Evolutionary conservation across 495 filamentous ascomycete genomes (phyloP).

Genomic region (Chaetomidium leptoderma): DNA sequence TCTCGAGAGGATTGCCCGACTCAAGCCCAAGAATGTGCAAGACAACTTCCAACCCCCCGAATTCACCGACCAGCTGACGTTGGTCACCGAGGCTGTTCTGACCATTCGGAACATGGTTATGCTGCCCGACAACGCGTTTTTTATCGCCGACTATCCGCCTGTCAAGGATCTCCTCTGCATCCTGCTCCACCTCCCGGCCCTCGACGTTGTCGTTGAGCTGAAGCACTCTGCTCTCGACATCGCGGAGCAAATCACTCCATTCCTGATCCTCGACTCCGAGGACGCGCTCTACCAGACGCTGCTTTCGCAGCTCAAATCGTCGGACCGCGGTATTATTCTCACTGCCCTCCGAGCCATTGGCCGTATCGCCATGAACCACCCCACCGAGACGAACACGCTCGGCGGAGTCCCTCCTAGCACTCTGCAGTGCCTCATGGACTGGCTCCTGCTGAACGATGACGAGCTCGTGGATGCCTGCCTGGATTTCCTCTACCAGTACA

Average conservation of each 20-base stretch:
- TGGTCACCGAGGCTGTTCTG: slow-evolving; percentile 80
- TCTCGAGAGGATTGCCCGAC: slow-evolving; percentile 58
- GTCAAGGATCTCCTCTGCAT: slow-evolving; percentile 78
- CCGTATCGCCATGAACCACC: slow-evolving; percentile 79
- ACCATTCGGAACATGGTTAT: slow-evolving; percentile 92
- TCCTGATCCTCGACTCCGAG: slow-evolving; percentile 61
- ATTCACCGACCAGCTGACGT: slow-evolving; percentile 63
- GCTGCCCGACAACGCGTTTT: slow-evolving; percentile 79
- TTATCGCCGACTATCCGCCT: slow-evolving; percentile 66
- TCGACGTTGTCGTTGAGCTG: slow-evolving; percentile 73
- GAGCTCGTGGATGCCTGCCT: slow-evolving; percentile 81
- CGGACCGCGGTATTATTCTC: slow-evolving; percentile 82
- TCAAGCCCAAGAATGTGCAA: slow-evolving; percentile 49
- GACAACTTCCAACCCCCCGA: slow-evolving; percentile 74
- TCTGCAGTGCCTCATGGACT: slow-evolving; percentile 68
- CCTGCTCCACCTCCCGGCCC: slow-evolving; percentile 69
- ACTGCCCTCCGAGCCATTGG: slow-evolving; percentile 78
- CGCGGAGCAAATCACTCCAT: slow-evolving; percentile 83
- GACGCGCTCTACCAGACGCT: slow-evolving; percentile 78
- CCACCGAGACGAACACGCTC: slow-evolving; percentile 67
- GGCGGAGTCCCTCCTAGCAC: slow-evolving; percentile 61
- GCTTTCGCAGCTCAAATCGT: slow-evolving; percentile 60
- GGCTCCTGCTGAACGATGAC: slow-evolving; percentile 84
- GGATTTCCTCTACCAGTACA: slow-evolving; percentile 95
- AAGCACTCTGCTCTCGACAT: slow-evolving; percentile 91